Conservation (phyloP, 192 early-diverging fungal species). For the Spizellomyces sp. region DNA sequence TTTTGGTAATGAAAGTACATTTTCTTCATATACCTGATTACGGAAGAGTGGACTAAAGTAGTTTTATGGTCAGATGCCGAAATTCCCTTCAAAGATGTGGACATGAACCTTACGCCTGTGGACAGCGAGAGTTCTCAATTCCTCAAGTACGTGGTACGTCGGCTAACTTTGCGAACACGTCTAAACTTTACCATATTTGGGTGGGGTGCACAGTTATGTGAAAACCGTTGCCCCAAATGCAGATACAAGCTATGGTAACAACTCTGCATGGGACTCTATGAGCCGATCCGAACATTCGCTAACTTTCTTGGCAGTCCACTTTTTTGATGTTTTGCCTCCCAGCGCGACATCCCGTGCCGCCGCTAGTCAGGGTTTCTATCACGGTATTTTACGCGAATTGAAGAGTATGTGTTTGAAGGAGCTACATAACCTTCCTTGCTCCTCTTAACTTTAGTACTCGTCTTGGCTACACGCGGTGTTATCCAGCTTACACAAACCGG, state of each 20-base stretch:
- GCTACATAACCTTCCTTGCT: not conserved
- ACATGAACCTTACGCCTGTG: not conserved
- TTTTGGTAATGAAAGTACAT: not conserved
- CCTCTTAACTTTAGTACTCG: not conserved
- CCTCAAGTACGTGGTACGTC: conserved; percentile 4
- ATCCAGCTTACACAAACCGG: not conserved
- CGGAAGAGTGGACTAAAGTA: not conserved
- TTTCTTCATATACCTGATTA: not conserved
- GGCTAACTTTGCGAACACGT: not conserved
- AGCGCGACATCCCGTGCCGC: conserved; percentile 1
- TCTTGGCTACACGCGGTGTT: not conserved
- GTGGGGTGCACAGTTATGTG: conserved; percentile 20
- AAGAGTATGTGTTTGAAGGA: too few relatives aligned
- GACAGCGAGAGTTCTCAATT: conserved; percentile 9
- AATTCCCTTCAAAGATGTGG: conserved; percentile 4
- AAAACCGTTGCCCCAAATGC: conserved; percentile 8
- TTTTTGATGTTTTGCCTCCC: conserved; percentile 25
- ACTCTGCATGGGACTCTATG: not conserved
- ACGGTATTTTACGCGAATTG: conserved; percentile 5
- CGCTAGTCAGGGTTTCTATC: conserved; percentile 27
- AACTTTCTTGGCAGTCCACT: conserved; percentile 9
- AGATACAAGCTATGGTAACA: conserved; percentile 16
- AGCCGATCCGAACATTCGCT: not conserved
- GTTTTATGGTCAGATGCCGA: not conserved
- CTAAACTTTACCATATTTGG: not conserved